A percentile compares a stretch with the other conserved stretches of the same genome.
Conservation (phyloP, 768 basidiomycete genomes). For the Mycena amicta region DNA sequence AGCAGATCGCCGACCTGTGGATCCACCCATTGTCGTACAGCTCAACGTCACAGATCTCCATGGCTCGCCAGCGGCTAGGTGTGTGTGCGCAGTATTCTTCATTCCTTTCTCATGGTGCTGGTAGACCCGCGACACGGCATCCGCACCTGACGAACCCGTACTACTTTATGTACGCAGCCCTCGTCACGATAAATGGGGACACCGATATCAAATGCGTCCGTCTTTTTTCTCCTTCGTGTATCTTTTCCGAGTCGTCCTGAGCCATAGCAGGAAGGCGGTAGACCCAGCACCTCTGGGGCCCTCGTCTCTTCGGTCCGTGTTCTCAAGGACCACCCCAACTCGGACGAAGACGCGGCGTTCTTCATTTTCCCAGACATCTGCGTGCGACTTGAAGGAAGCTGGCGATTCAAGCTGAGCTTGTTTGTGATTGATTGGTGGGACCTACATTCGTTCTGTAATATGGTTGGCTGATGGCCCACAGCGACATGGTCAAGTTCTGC, state of each 20-base stretch:
- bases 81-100: not conserved
- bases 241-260: too few species aligned
- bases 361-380: slow-evolving; percentile 24
- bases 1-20: slow-evolving; percentile 25
- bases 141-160: slow-evolving; percentile 20
- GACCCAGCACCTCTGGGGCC: slow-evolving; percentile 18
- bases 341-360: slow-evolving; percentile 19
- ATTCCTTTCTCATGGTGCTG: not conserved
- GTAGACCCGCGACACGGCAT: not conserved
- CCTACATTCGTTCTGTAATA: not conserved
- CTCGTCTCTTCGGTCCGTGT: slow-evolving; percentile 22
- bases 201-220: slow-evolving; percentile 17
- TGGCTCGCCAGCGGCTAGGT: not conserved
- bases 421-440: slow-evolving; percentile 21
- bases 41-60: not conserved
- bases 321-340: slow-evolving; percentile 21
- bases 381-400: slow-evolving; percentile 22
- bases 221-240: not conserved
- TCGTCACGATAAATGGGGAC: slow-evolving; percentile 10
- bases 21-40: slow-evolving; percentile 22
- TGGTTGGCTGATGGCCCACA: slow-evolving; percentile 13
- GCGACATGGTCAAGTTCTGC: slow-evolving; percentile 43
- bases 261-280: slow-evolving; percentile 13
- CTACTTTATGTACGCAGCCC: slow-evolving; percentile 23
- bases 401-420: slow-evolving; percentile 19